These are phyloP conservation scores for Entomortierella parvispora DNA, from an alignment of 192 early-diverging fungal genomes.

Conservation along the genomic window DNA sequence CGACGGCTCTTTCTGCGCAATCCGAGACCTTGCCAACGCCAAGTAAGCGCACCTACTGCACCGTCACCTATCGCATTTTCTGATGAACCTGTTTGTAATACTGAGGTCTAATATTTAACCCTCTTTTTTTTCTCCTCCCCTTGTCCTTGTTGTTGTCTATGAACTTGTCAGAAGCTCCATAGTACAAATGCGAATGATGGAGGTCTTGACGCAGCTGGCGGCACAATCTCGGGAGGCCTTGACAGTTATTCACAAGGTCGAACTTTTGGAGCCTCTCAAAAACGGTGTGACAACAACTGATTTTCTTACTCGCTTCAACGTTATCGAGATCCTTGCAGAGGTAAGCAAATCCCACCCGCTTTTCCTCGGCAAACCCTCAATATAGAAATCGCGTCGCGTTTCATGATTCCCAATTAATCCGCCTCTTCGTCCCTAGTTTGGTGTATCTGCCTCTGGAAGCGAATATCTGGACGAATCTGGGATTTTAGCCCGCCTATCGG, in stretches of 20 bases:
- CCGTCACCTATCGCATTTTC: too few relatives aligned
- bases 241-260: background rate
- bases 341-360: background rate
- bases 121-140: background rate
- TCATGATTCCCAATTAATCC: too few relatives aligned
- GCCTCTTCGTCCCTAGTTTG: conserved; percentile 9
- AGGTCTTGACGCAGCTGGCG: conserved; percentile 14
- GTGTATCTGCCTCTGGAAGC: conserved; percentile 21
- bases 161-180: conserved; percentile 8
- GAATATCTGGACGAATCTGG: conserved; percentile 32
- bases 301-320: conserved; percentile 39
- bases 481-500: conserved; percentile 9
- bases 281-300: conserved; percentile 12
- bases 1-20: conserved; percentile 2
- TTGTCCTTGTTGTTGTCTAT: background rate
- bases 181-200: conserved; percentile 26
- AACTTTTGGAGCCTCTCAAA: conserved; percentile 26
- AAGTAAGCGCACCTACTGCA: too few relatives aligned
- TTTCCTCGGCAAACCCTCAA: too few relatives aligned
- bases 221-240: conserved; percentile 5
- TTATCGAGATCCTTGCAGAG: conserved; percentile 42
- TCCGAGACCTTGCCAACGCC: conserved; percentile 24
- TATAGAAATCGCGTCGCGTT: too few relatives aligned
- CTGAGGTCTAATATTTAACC: too few relatives aligned
- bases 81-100: too few relatives aligned